Base-by-base conservation (phyloP, 345 rosid species). In the Salix koriyanagi region DNA sequence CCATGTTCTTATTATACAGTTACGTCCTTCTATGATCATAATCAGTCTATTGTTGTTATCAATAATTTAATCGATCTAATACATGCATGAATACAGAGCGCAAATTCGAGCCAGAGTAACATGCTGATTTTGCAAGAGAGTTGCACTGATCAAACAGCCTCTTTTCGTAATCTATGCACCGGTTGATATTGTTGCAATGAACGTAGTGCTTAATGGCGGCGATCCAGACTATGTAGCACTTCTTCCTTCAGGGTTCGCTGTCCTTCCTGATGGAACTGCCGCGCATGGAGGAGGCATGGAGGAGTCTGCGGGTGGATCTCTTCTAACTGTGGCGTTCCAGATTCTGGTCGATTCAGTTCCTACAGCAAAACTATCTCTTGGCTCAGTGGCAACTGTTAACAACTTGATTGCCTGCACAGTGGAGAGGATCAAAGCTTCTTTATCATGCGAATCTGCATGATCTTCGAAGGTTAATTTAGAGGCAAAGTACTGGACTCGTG, bases 151-250 rank as follows among this genome's bases (percentile, higher is more conserved):
- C 83, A 77, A 23, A 84, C 87, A 0, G 88, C 83, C 4, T 85
- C 85, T 56, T 56, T 85, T 79, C 15, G 90, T 87, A 41, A 85
- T 87, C 72, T 87, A 87, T 1, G 90, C 88, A 0, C 90, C 88
- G 0, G 88, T 87, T 5, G 90, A 87, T 21, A 83, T 83, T 19
- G 87, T 83, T 0, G 88, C 88, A 5, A 85, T 85, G 87, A 87
- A 87, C 58, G 88, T 85, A 21, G 88, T 87, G 10, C 84, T 87
- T 62, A 85, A 82, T 41, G 90, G 90, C 0, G 90, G 88, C 1
- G 98, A 93, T 74, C 87, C 98, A 4, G 89, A 94, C 46, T 90
- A 88, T 54, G 98, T 91, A 56, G 92, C 93, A 7, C 90, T 91
- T 42, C 91, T 93, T 39, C 98, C 98, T 3, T 91, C 98, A 0